phyloP scores from a whole-genome alignment of 106 monocot genomes.

The Dioscorea dumetorum region DNA sequence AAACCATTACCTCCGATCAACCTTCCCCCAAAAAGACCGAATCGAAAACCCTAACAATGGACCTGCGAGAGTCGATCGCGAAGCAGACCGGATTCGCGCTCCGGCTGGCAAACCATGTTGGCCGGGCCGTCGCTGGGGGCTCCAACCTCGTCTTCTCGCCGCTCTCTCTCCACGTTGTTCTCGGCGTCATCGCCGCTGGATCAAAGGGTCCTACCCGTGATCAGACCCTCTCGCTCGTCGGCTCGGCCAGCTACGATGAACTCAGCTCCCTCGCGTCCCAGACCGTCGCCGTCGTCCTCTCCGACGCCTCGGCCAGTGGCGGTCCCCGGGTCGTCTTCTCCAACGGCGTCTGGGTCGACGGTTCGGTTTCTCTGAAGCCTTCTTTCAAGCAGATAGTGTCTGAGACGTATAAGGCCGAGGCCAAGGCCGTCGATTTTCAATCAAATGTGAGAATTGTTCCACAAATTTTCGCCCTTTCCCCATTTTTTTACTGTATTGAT shows the following conservation, averaged over 20 bases:
- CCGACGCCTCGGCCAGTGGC: conserved; percentile 46
- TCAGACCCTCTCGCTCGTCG: conserved; percentile 35
- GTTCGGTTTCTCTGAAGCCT: conserved; percentile 27
- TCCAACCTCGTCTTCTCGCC: conserved; percentile 61
- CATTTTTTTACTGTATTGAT: not conserved
- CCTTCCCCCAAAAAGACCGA: too few relatives aligned
- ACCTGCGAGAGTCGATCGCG: conserved; percentile 20
- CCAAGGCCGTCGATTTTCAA: conserved; percentile 54
- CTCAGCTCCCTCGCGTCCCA: conserved; percentile 47
- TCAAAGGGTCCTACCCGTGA: conserved; percentile 34
- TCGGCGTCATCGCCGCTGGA: conserved; percentile 50
- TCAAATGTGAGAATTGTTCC: conserved; percentile 36
- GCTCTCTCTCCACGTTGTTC: conserved; percentile 41
- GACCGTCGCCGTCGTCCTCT: conserved; percentile 34
- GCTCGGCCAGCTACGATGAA: conserved; percentile 12
- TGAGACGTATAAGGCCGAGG: conserved; percentile 38
- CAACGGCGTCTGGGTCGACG: conserved; percentile 65
- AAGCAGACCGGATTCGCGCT: conserved; percentile 55
- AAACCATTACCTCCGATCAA: too few relatives aligned
- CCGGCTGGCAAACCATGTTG: conserved; percentile 22
- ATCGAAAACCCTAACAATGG: conserved; percentile 9
- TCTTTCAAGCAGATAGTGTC: conserved; percentile 33
- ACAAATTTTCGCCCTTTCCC: not conserved
- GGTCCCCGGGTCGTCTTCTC: conserved; percentile 52
- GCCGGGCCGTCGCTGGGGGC: not conserved